phyloP scores from a whole-genome alignment of 176 grass and related monocot genomes.

The Juncus inflexus region DNA sequence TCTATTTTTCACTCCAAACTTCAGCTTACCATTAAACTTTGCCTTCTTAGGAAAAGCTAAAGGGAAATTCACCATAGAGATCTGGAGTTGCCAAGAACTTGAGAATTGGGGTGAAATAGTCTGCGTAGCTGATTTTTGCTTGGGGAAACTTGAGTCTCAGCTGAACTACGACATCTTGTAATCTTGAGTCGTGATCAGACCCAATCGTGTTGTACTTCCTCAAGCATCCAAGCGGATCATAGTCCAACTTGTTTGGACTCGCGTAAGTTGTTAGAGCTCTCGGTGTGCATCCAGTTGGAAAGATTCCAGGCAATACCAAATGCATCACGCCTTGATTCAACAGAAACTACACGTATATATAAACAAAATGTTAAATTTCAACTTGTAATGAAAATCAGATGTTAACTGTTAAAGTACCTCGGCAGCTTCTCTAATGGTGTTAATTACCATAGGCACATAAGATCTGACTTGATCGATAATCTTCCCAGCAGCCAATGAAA shows the following conservation, averaged over 20 bases:
- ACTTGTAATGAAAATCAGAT: no score
- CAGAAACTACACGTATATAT: constrained; percentile 31
- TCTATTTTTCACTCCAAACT: neutral
- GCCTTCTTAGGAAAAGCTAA: neutral
- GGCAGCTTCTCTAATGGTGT: constrained; percentile 38
- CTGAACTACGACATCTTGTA: neutral
- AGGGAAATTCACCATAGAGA: constrained; percentile 23
- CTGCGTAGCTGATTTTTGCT: constrained; percentile 24
- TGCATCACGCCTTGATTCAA: constrained; percentile 34
- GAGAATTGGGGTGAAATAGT: constrained; percentile 24
- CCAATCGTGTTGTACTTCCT: constrained; percentile 27
- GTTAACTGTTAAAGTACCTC: constrained; percentile 30
- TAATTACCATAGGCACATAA: constrained; percentile 35
- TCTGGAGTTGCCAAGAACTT: constrained; percentile 13
- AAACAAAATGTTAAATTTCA: neutral
- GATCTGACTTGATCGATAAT: constrained; percentile 33
- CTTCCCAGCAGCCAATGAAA: constrained; percentile 32
- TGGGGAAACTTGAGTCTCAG: constrained; percentile 6
- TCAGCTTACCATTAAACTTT: no score
- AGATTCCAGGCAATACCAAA: constrained; percentile 37
- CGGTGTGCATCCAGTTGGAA: constrained; percentile 43
- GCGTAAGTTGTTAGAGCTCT: constrained; percentile 26
- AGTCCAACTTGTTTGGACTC: constrained; percentile 20
- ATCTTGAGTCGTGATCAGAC: constrained; percentile 31
- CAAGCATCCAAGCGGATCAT: constrained; percentile 42